Conservation (phyloP, 2,329 filamentous ascomycete species). For the Celoporthe dispersa region DNA sequence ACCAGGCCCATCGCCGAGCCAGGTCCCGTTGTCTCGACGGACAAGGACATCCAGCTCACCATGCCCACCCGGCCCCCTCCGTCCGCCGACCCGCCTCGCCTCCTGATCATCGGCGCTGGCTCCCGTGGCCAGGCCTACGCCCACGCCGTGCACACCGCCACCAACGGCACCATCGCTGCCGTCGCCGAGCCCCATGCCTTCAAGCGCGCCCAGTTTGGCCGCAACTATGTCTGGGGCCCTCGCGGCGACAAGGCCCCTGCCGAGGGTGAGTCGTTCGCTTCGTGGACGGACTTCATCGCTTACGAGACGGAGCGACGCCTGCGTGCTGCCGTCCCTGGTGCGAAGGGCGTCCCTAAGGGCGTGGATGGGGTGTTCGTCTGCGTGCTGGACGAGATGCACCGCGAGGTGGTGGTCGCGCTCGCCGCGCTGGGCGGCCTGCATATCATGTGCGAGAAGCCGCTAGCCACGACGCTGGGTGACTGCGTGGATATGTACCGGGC, state of each 20-base stretch:
- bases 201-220: slow-evolving; percentile 74
- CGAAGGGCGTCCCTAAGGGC: slow-evolving; percentile 51
- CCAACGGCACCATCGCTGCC: slow-evolving; percentile 71
- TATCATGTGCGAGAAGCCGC: slow-evolving; percentile 93
- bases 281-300: slow-evolving; percentile 76
- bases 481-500: slow-evolving; percentile 76
- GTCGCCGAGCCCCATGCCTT: slow-evolving; percentile 81
- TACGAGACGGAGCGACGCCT: slow-evolving; percentile 70
- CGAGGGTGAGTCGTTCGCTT: slow-evolving; percentile 70
- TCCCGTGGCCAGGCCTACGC: slow-evolving; percentile 79
- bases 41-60: slow-evolving; percentile 33
- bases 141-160: slow-evolving; percentile 65
- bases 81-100: slow-evolving; percentile 60
- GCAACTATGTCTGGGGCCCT: slow-evolving; percentile 72
- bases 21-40: slow-evolving; percentile 26
- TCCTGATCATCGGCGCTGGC: slow-evolving; percentile 83
- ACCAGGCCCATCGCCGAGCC: slow-evolving; percentile 29
- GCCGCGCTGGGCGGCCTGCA: slow-evolving; percentile 71
- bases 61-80: slow-evolving; percentile 44
- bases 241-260: slow-evolving; percentile 41
- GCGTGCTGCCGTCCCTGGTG: slow-evolving; percentile 50
- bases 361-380: slow-evolving; percentile 67
- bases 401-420: slow-evolving; percentile 76
- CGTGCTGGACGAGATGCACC: slow-evolving; percentile 88
- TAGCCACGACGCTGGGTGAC: slow-evolving; percentile 78